A percentile compares a stretch with the other conserved stretches of the same genome.
Evolutionary conservation across 768 basidiomycete species (phyloP).

Genomic region (Tubosaeta sp.): DNA sequence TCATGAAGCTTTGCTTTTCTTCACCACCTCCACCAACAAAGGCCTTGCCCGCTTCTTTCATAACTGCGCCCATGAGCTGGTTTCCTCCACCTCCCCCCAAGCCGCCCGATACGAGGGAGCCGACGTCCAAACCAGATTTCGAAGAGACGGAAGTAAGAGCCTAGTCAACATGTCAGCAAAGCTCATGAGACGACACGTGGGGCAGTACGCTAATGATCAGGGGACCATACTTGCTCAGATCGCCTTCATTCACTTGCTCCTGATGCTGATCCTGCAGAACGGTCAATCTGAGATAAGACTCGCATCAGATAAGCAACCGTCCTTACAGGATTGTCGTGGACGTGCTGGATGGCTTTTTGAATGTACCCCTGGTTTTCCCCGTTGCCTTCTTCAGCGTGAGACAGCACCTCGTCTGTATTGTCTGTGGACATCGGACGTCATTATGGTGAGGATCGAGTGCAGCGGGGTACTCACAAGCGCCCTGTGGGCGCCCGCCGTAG

Average conservation of each 20-base stretch:
- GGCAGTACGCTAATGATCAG: conserved; percentile 15
- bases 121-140: conserved; percentile 30
- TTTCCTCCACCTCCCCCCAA: conserved; percentile 46
- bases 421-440: conserved; percentile 36
- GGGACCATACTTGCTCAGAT: conserved; percentile 17
- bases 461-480: conserved; percentile 20
- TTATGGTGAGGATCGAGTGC: conserved; percentile 4
- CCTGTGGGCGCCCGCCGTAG: conserved; percentile 31
- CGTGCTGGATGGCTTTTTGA: conserved; percentile 18
- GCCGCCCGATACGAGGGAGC: conserved; percentile 26
- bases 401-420: conserved; percentile 57
- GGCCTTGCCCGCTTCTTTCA: conserved; percentile 75
- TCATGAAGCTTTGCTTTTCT: conserved; percentile 77
- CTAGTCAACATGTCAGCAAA: conserved; percentile 12
- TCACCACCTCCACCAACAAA: conserved; percentile 63
- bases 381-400: conserved; percentile 37
- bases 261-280: conserved; percentile 12
- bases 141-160: conserved; percentile 13
- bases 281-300: background rate
- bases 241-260: conserved; percentile 8
- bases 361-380: conserved; percentile 9
- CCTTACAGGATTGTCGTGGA: conserved; percentile 18
- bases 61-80: conserved; percentile 78
- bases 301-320: background rate
- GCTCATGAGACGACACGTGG: background rate